phyloP scores from a whole-genome alignment of 345 rosid genomes.

The Abelmoschus esculentus region DNA sequence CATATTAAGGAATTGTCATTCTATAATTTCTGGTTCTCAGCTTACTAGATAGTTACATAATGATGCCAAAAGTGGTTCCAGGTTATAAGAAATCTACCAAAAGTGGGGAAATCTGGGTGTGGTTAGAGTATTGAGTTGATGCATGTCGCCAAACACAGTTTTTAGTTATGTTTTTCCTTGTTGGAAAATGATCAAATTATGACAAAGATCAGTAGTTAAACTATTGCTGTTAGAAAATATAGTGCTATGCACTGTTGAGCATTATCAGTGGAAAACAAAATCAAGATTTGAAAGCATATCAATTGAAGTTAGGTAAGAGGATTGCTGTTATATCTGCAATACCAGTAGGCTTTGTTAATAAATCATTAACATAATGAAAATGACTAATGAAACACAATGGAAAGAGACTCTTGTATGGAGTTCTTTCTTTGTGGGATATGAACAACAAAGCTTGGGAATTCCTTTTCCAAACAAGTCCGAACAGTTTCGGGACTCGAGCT shows the following conservation, averaged over 20 bases:
- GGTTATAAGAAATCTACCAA: too few species aligned
- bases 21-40: not conserved
- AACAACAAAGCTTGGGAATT: not conserved
- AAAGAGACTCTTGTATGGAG: not conserved
- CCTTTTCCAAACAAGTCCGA: not conserved
- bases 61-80: too few species aligned
- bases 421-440: not conserved
- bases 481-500: not conserved
- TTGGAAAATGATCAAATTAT: not conserved
- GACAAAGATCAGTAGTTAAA: not conserved
- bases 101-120: not conserved
- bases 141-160: constrained; percentile 4
- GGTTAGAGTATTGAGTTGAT: not conserved
- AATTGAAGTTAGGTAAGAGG: constrained; percentile 12
- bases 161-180: not conserved
- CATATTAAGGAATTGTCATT: not conserved
- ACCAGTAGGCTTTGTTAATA: not conserved
- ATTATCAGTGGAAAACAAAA: not conserved
- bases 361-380: constrained; percentile 11
- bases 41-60: too few species aligned
- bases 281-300: constrained; percentile 3
- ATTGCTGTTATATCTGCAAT: not conserved
- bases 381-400: not conserved
- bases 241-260: not conserved
- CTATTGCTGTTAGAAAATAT: not conserved